Evolutionary conservation across 2,329 filamentous ascomycete species (phyloP).

Genomic region (Fusarium foetens): DNA sequence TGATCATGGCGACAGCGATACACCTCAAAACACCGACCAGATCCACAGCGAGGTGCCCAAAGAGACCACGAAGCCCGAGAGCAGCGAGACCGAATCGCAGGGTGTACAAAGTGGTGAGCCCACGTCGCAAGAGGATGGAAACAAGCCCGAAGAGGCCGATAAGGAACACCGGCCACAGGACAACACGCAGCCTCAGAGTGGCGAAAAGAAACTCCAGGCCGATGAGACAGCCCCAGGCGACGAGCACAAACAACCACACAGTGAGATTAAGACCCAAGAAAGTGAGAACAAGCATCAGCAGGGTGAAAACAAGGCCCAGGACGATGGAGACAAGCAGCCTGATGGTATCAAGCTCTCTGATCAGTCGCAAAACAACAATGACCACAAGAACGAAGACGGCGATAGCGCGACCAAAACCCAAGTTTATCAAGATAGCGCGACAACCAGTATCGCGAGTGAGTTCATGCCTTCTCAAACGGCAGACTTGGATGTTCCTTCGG

Average conservation of each 20-base stretch:
- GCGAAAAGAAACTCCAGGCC: slow-evolving; percentile 1
- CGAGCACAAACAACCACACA: neutral
- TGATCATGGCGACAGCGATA: neutral
- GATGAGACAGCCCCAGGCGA: neutral
- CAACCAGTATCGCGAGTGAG: neutral
- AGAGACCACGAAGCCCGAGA: neutral
- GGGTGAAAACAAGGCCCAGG: slow-evolving; percentile 30
- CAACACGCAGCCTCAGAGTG: neutral
- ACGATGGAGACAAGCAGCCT: slow-evolving; percentile 10
- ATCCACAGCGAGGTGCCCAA: neutral
- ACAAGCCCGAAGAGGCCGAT: neutral
- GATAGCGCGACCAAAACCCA: slow-evolving; percentile 2
- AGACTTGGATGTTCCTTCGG: slow-evolving; percentile 20
- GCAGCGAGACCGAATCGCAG: neutral
- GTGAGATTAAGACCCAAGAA: neutral
- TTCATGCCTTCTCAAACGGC: slow-evolving; percentile 13
- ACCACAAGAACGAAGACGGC: slow-evolving; percentile 2
- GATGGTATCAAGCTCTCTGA: neutral
- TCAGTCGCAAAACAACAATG: slow-evolving; percentile 9
- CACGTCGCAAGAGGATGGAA: neutral
- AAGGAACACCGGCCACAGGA: slow-evolving; percentile 18
- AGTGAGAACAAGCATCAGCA: slow-evolving; percentile 10
- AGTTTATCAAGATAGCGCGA: neutral
- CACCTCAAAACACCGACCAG: neutral
- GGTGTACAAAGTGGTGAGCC: neutral